phyloP scores from a whole-genome alignment of 2,329 filamentous ascomycete species.

The Alternaria metachromatica region DNA sequence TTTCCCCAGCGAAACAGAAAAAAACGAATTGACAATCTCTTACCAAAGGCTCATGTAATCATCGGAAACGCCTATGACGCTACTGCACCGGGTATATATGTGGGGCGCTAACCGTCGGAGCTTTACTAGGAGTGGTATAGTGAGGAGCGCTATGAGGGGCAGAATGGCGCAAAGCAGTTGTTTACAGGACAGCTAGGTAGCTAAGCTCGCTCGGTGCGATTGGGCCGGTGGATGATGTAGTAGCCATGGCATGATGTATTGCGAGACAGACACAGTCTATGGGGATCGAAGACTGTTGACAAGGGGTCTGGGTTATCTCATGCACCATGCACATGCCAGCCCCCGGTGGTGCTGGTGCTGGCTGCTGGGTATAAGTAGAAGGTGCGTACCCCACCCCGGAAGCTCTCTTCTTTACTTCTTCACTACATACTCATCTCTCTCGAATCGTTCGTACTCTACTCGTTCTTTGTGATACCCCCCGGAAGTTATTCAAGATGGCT shows the following conservation, averaged over 20 bases:
- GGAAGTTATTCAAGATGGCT: slow-evolving; percentile 65
- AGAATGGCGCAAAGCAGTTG: background rate
- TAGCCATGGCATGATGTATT: background rate
- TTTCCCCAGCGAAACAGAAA: background rate
- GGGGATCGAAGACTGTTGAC: background rate
- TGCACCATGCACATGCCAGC: background rate
- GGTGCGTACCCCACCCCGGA: background rate
- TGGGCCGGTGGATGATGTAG: background rate
- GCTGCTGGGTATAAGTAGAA: background rate
- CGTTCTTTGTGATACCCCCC: slow-evolving; percentile 18
- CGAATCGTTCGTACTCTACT: background rate
- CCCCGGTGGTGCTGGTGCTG: background rate
- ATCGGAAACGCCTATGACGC: slow-evolving; percentile 6
- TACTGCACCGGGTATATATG: slow-evolving; percentile 5
- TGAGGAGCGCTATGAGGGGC: background rate
- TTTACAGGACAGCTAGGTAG: background rate
- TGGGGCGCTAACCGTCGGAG: background rate
- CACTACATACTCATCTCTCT: background rate
- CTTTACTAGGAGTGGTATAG: background rate
- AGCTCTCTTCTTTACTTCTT: background rate
- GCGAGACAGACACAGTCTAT: background rate
- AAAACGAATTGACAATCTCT: slow-evolving; percentile 3
- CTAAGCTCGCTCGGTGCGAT: background rate
- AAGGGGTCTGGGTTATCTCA: background rate
- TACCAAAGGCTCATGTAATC: slow-evolving; percentile 15